Evolutionary conservation across 768 basidiomycete species (phyloP).

Genomic region (Boletus vermiculosoides): DNA sequence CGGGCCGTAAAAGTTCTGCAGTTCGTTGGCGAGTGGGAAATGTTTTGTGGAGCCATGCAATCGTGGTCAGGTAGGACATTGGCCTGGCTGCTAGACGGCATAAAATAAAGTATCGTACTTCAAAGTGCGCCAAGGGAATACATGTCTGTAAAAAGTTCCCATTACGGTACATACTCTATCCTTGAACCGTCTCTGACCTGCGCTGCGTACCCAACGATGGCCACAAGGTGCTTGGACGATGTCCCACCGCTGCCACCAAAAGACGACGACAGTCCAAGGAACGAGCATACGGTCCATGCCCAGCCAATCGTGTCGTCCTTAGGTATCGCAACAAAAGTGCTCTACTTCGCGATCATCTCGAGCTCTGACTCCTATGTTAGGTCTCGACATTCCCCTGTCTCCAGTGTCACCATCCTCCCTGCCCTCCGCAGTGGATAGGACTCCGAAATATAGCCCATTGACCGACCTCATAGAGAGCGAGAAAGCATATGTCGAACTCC

Average conservation of each 20-base stretch:
- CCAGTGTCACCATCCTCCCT: slow-evolving; percentile 20
- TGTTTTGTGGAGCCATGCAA: slow-evolving; percentile 41
- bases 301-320: slow-evolving; percentile 19
- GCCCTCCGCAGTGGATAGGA: slow-evolving; percentile 41
- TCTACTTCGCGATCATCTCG: slow-evolving; percentile 3
- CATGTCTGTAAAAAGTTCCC: not conserved
- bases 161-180: not conserved
- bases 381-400: slow-evolving; percentile 23
- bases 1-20: slow-evolving; percentile 30
- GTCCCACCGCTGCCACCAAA: slow-evolving; percentile 23
- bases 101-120: not conserved
- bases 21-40: slow-evolving; percentile 43
- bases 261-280: slow-evolving; percentile 3
- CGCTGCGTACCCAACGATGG: slow-evolving; percentile 3
- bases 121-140: too few relatives aligned
- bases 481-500: slow-evolving; percentile 84
- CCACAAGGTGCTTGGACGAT: not conserved
- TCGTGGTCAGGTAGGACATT: slow-evolving; percentile 30
- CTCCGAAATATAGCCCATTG: slow-evolving; percentile 77
- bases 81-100: not conserved
- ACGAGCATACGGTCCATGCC: not conserved
- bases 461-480: slow-evolving; percentile 94
- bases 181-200: not conserved
- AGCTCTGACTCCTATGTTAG: slow-evolving; percentile 23
- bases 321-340: slow-evolving; percentile 18